A percentile compares a stretch with the other conserved stretches of the same genome.
These are phyloP conservation scores for Salix dunnii DNA, from an alignment of 345 rosid genomes.

Conservation along the genomic window DNA sequence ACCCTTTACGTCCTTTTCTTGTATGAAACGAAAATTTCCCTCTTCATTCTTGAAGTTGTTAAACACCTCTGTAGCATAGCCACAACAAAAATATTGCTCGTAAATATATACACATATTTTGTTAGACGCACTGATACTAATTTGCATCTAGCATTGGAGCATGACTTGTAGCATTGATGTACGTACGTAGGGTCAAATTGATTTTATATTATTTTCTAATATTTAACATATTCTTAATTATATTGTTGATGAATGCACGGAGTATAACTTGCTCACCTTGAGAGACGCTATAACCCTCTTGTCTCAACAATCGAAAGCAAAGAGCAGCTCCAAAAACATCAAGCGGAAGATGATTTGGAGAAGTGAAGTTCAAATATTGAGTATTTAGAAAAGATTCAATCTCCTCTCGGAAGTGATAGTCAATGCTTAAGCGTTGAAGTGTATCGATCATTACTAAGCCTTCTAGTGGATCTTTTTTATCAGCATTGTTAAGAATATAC, in stretches of 20 bases:
- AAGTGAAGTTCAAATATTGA: conserved; percentile 5
- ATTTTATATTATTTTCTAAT: no score
- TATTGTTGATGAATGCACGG: no score
- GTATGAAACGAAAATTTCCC: conserved; percentile 18
- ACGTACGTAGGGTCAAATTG: no score
- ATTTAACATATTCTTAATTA: no score
- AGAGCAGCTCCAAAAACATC: conserved; percentile 30
- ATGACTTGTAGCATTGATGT: no score
- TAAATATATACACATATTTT: no score
- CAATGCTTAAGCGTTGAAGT: conserved; percentile 40
- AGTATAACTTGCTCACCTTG: conserved; percentile 16
- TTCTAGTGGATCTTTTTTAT: conserved; percentile 7
- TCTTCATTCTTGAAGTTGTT: conserved; percentile 24
- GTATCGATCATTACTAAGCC: conserved; percentile 37
- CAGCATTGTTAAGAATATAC: not conserved
- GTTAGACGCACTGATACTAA: no score
- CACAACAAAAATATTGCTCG: no score
- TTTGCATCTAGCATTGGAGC: no score
- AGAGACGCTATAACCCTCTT: conserved; percentile 15
- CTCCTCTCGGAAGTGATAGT: conserved; percentile 31
- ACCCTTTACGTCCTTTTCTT: conserved; percentile 29
- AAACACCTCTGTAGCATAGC: conserved; percentile 28
- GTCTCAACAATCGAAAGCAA: conserved; percentile 24
- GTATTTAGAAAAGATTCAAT: conserved; percentile 31
- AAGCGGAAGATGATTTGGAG: not conserved